phyloP scores from a whole-genome alignment of 805 yeast species.

The Candida krabiensis region DNA sequence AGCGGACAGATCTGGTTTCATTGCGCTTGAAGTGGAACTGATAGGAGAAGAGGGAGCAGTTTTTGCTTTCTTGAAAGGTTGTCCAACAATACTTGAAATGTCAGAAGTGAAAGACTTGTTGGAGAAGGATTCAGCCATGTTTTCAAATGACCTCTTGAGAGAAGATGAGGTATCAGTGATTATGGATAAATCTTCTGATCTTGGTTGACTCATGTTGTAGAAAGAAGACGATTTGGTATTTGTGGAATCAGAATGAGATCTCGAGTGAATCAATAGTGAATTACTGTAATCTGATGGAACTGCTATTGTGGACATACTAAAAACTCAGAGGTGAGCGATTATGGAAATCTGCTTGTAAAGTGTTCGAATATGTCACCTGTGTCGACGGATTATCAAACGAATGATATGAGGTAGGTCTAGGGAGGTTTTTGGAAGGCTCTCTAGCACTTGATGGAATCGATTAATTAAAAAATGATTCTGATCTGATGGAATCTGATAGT shows the following conservation, averaged over 20 bases:
- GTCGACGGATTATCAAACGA: no score
- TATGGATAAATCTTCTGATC: conserved; percentile 21
- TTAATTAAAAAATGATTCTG: background rate
- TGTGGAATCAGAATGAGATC: conserved; percentile 35
- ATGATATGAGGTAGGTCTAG: no score
- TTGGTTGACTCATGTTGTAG: conserved; percentile 25
- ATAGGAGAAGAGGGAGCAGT: conserved; percentile 34
- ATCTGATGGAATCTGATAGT: background rate
- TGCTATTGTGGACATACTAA: conserved; percentile 20
- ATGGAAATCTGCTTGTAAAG: no score
- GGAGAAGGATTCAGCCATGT: conserved; percentile 11
- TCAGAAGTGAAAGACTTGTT: conserved; percentile 7
- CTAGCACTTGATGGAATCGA: no score
- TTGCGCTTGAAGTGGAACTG: conserved; percentile 1
- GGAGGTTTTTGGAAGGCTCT: no score
- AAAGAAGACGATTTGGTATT: conserved; percentile 24
- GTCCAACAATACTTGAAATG: conserved; percentile 10
- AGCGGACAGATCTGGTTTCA: conserved; percentile 1
- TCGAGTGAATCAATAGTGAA: conserved; percentile 21
- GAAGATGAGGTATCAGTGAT: conserved; percentile 7
- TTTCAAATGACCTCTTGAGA: conserved; percentile 18
- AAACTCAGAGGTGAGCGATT: conserved; percentile 3
- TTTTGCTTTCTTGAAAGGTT: conserved; percentile 24
- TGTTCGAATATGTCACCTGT: no score
- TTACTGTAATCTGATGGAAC: conserved; percentile 13